phyloP scores from a whole-genome alignment of 805 yeast genomes.

The Lachancea quebecensis region DNA sequence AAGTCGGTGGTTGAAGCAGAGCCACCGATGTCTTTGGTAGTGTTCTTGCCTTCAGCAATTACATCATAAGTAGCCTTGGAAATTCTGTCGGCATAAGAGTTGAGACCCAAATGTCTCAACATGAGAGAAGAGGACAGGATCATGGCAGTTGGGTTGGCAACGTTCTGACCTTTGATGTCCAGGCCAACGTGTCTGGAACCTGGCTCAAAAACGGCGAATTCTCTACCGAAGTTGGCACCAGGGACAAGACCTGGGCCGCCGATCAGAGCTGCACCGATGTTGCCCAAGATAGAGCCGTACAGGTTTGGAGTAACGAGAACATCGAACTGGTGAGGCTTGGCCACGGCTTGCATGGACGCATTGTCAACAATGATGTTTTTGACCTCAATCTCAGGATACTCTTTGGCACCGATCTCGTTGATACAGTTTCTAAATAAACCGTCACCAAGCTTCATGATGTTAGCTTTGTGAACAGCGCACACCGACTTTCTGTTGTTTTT shows the following conservation, averaged over 20 bases:
- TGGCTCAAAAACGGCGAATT: slow-evolving; percentile 96
- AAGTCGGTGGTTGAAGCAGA: slow-evolving; percentile 83
- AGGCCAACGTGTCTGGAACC: slow-evolving; percentile 99
- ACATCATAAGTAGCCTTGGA: slow-evolving; percentile 85
- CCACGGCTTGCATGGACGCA: slow-evolving; percentile 99
- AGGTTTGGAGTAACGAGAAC: slow-evolving; percentile 96
- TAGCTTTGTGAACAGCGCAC: slow-evolving; percentile 97
- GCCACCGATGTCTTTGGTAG: slow-evolving; percentile 93
- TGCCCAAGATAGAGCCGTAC: slow-evolving; percentile 95
- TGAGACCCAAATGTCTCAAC: slow-evolving; percentile 92
- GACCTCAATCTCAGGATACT: slow-evolving; percentile 75
- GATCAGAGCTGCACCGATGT: slow-evolving; percentile 93
- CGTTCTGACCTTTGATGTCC: slow-evolving; percentile 88
- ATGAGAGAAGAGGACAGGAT: slow-evolving; percentile 83
- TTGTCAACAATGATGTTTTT: slow-evolving; percentile 96
- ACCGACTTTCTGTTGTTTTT: slow-evolving; percentile 88
- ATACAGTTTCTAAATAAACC: slow-evolving; percentile 95
- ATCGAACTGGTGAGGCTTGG: slow-evolving; percentile 96
- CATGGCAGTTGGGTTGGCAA: slow-evolving; percentile 98
- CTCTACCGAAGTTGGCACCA: slow-evolving; percentile 97
- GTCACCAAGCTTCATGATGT: slow-evolving; percentile 97
- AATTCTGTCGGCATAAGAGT: slow-evolving; percentile 76
- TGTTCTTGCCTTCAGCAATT: slow-evolving; percentile 76
- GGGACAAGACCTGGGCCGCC: slow-evolving; percentile 99
- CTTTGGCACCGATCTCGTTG: slow-evolving; percentile 75